Percentiles rank a stretch among this genome's conserved stretches.
phyloP scores from a whole-genome alignment of 2,329 filamentous ascomycete species.

The Incumbomyces lentus region DNA sequence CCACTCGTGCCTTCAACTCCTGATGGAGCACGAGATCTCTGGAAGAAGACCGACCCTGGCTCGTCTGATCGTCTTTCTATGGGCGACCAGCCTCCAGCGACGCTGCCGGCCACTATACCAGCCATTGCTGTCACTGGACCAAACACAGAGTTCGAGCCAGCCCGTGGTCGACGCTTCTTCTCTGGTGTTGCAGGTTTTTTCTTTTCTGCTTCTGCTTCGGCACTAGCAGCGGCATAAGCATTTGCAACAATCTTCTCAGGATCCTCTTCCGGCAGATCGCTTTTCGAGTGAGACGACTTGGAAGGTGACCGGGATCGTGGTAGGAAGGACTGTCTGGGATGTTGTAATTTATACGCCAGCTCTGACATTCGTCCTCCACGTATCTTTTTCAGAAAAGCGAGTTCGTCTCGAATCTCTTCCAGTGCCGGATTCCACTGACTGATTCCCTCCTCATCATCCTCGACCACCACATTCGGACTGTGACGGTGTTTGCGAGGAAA shows the following conservation, averaged over 20 bases:
- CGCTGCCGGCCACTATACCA: constrained; percentile 54
- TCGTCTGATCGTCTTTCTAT: constrained; percentile 38
- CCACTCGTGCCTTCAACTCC: constrained; percentile 33
- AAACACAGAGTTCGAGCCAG: constrained; percentile 49
- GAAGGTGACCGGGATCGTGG: constrained; percentile 24
- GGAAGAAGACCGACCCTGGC: constrained; percentile 29
- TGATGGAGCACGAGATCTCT: constrained; percentile 27
- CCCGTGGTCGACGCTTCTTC: constrained; percentile 41
- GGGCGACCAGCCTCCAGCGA: constrained; percentile 51
- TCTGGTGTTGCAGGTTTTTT: constrained; percentile 44
- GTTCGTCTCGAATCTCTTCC: constrained; percentile 53
- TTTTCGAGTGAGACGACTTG: constrained; percentile 30
- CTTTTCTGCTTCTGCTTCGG: constrained; percentile 29
- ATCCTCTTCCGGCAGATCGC: constrained; percentile 32
- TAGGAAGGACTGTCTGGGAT: constrained; percentile 44
- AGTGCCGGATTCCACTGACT: constrained; percentile 51
- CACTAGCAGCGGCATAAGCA: constrained; percentile 39
- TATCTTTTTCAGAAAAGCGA: constrained; percentile 53
- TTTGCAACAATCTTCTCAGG: constrained; percentile 38
- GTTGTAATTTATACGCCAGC: constrained; percentile 51
- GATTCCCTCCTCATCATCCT: constrained; percentile 32
- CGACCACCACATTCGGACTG: constrained; percentile 24
- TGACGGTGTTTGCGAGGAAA: constrained; percentile 15
- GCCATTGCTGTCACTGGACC: constrained; percentile 55
- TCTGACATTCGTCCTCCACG: constrained; percentile 52